Percentiles rank a stretch among this genome's conserved stretches.
Evolutionary conservation across 768 basidiomycete species (phyloP).

Genomic region (Leucocoprinus leucothites): DNA sequence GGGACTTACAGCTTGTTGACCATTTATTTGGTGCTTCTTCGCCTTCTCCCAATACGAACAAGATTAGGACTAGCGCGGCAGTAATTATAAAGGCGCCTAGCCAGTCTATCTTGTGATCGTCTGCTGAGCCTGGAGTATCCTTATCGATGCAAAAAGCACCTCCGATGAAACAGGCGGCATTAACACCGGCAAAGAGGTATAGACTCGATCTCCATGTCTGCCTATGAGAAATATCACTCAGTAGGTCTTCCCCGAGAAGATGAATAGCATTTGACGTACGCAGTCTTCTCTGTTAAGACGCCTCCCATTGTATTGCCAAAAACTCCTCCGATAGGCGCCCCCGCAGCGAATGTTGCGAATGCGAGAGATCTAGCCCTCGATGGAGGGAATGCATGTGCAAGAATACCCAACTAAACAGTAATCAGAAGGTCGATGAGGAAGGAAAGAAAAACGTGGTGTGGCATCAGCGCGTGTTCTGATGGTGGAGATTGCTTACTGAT

Average conservation of each 20-base stretch:
- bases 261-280: conserved; percentile 23
- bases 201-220: conserved; percentile 64
- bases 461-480: neutral
- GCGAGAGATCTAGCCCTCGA: conserved; percentile 63
- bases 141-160: conserved; percentile 59
- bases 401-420: conserved; percentile 66
- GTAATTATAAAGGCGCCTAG: conserved; percentile 66
- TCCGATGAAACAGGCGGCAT: conserved; percentile 45
- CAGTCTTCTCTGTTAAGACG: conserved; percentile 53
- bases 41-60: conserved; percentile 73
- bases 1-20: conserved; percentile 39
- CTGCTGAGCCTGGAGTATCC: conserved; percentile 44
- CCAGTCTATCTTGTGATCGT: conserved; percentile 66
- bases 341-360: conserved; percentile 82
- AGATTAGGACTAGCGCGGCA: conserved; percentile 61
- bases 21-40: conserved; percentile 56
- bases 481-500: conserved; percentile 40
- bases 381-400: conserved; percentile 77
- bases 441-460: neutral
- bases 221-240: conserved; percentile 20
- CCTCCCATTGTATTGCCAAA: conserved; percentile 77
- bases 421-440: neutral
- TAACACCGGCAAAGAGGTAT: conserved; percentile 59
- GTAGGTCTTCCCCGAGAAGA: neutral
- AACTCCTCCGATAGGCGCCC: conserved; percentile 78